Percentiles rank a stretch among this genome's conserved stretches.
Conservation (phyloP, 768 basidiomycete genomes). For the Galerina marginata region DNA sequence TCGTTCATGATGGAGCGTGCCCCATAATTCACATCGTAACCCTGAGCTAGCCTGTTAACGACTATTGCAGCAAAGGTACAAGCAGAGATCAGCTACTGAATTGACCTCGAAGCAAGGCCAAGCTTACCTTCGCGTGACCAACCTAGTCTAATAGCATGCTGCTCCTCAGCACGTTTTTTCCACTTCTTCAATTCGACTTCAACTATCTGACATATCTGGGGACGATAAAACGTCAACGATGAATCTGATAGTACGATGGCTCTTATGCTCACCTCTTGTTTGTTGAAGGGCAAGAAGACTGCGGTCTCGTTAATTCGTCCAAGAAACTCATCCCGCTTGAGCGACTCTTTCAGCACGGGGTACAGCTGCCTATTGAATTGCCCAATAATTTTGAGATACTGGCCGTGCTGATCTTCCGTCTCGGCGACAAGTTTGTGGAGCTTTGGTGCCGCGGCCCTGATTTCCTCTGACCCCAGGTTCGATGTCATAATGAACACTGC, state of each 20-base stretch:
- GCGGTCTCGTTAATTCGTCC: slow-evolving; percentile 7
- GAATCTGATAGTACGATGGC: too few species aligned
- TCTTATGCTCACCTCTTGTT: not conserved
- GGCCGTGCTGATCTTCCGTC: not conserved
- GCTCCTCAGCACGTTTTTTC: slow-evolving; percentile 6
- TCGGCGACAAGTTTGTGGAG: not conserved
- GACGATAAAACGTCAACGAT: not conserved
- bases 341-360: not conserved
- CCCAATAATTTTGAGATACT: not conserved
- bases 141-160: slow-evolving; percentile 5
- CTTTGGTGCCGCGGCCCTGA: not conserved
- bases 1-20: slow-evolving; percentile 8
- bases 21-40: slow-evolving; percentile 10
- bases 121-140: slow-evolving; percentile 8
- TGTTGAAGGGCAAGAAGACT: slow-evolving; percentile 2
- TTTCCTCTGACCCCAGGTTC: slow-evolving; percentile 7
- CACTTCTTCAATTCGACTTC: slow-evolving; percentile 3
- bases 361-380: slow-evolving; percentile 3
- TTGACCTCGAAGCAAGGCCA: not conserved
- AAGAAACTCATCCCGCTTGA: slow-evolving; percentile 7
- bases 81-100: not conserved
- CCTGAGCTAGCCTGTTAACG: not conserved
- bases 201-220: not conserved
- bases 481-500: slow-evolving; percentile 12
- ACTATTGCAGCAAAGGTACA: not conserved